Percentiles rank a stretch among this genome's conserved stretches.
Conservation (phyloP, 176 grass and related monocot genomes). For the Pharus latifolius region DNA sequence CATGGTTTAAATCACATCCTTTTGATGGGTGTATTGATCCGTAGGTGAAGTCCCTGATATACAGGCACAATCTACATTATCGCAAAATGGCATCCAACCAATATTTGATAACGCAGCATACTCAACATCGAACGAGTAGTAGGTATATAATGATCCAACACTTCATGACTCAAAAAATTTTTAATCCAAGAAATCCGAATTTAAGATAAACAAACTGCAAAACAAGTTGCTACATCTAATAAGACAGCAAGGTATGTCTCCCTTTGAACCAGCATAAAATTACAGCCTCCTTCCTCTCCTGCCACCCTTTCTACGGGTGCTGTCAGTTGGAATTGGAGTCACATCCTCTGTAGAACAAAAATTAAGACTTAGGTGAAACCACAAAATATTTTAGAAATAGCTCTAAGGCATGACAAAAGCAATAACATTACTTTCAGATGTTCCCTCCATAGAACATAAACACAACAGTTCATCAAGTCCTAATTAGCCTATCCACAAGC, state of each 20-base stretch:
- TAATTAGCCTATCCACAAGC: neutral
- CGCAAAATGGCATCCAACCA: no score
- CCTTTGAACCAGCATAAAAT: neutral
- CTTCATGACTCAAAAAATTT: neutral
- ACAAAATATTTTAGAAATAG: neutral
- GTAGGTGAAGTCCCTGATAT: no score
- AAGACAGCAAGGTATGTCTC: neutral
- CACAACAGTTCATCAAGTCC: no score
- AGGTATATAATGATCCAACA: neutral
- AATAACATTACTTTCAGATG: neutral
- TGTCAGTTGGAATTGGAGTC: constrained; percentile 46
- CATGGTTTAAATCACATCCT: no score
- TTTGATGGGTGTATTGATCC: no score
- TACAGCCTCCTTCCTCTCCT: constrained; percentile 54
- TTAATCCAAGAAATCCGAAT: neutral
- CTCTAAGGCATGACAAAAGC: no score
- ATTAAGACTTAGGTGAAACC: neutral
- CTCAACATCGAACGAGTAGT: neutral
- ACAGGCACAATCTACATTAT: no score
- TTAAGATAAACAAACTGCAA: neutral
- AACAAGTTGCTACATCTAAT: neutral
- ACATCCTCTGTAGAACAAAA: constrained; percentile 30
- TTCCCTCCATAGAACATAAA: no score
- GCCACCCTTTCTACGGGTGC: constrained; percentile 52
- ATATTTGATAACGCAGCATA: no score